Conservation (phyloP, 2,329 filamentous ascomycete species). For the Hypoxylon sp. region DNA sequence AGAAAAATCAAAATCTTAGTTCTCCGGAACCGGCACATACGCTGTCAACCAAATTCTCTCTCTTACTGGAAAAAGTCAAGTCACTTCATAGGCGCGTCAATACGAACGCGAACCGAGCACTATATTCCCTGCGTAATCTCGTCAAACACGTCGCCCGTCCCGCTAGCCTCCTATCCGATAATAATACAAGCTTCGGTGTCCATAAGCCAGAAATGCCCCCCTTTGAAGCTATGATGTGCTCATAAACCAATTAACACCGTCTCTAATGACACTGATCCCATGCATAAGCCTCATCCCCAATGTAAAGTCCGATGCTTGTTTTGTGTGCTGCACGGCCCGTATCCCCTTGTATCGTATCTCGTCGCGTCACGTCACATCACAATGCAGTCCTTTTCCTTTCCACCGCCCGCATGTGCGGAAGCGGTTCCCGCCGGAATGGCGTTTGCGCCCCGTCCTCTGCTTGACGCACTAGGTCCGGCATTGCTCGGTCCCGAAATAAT, state of each 20-base stretch:
- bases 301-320: background rate
- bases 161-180: slow-evolving; percentile 11
- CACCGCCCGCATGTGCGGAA: slow-evolving; percentile 30
- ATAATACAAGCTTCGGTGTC: slow-evolving; percentile 23
- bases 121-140: slow-evolving; percentile 30
- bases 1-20: too few relatives aligned
- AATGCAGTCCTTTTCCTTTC: slow-evolving; percentile 51
- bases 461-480: slow-evolving; percentile 46
- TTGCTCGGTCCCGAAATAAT: slow-evolving; percentile 31
- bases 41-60: background rate
- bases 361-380: slow-evolving; percentile 48
- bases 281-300: slow-evolving; percentile 11
- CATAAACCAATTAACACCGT: slow-evolving; percentile 25
- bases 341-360: background rate
- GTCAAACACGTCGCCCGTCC: slow-evolving; percentile 9
- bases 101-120: slow-evolving; percentile 4
- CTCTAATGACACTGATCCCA: slow-evolving; percentile 7
- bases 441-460: slow-evolving; percentile 58
- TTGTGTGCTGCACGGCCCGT: background rate
- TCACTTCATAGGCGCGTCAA: background rate
- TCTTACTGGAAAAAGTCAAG: background rate
- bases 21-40: background rate
- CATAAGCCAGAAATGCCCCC: slow-evolving; percentile 17
- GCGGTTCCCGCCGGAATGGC: slow-evolving; percentile 38
- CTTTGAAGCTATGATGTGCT: slow-evolving; percentile 3